These are phyloP conservation scores for Microcyclosporella mali DNA, from an alignment of 2,329 filamentous ascomycete genomes.

Conservation along the genomic window DNA sequence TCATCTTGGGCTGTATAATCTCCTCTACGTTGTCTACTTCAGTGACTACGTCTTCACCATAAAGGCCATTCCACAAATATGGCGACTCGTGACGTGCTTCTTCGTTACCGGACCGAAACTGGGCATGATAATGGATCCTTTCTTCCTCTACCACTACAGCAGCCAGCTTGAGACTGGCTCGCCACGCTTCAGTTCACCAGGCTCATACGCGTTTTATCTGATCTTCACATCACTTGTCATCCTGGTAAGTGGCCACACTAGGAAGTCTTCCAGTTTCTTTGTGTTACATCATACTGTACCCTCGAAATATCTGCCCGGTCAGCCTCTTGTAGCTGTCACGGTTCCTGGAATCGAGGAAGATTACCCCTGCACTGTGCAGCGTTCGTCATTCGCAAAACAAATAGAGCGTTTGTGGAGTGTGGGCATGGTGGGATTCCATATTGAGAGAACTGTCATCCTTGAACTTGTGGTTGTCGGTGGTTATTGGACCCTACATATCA, in stretches of 20 bases:
- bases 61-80: constrained; percentile 54
- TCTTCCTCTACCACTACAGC: constrained; percentile 72
- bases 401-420: constrained; percentile 41
- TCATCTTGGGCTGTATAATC: constrained; percentile 52
- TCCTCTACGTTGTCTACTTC: constrained; percentile 51
- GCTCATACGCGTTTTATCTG: constrained; percentile 75
- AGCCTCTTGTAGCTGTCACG: constrained; percentile 46
- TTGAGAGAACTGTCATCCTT: constrained; percentile 50
- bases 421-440: constrained; percentile 48
- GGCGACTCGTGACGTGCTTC: constrained; percentile 55
- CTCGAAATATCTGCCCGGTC: constrained; percentile 56
- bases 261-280: constrained; percentile 17
- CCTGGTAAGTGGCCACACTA: constrained; percentile 56
- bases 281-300: constrained; percentile 33
- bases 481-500: constrained; percentile 61
- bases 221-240: constrained; percentile 66
- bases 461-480: constrained; percentile 49
- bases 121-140: constrained; percentile 64
- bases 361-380: constrained; percentile 45
- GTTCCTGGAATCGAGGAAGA: constrained; percentile 52
- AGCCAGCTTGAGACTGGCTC: constrained; percentile 67
- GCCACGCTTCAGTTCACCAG: constrained; percentile 65
- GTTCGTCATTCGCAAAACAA: constrained; percentile 48
- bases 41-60: constrained; percentile 40
- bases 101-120: constrained; percentile 51